Evolutionary conservation across 2,329 filamentous ascomycete species (phyloP), one percentile per base, ranked within the genome.

Genomic region (Cladosporium sphaerospermum): DNA sequence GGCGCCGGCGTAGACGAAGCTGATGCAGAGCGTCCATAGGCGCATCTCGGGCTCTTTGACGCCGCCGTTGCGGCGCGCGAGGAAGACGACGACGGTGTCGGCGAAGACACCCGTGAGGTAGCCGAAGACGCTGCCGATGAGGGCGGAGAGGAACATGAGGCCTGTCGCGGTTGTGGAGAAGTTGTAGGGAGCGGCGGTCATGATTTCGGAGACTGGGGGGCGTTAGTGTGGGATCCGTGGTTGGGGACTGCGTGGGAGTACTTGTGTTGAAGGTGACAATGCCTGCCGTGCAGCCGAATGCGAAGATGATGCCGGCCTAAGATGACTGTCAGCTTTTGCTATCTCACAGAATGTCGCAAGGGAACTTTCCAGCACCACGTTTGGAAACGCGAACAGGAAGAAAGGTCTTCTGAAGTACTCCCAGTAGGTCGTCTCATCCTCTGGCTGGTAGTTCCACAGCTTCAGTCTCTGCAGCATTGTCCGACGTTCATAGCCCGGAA

Each of bases 321-420:
- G 13, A 39, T 23, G 10, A 3, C 2, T 9, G 14, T 49, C 9
- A 49, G 46, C 6, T 9, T 9, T 10, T 42, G 16, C 10, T 36
- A 9, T 14, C 4, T n/a, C 16, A 4, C 10, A 39, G 13, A 13
- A 14, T 39, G 4, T 14, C 7, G 23, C 13, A 39, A 39, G n/a
- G 10, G 16, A 9, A 50, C 47, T 33, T 13, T 43, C 47, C 6
- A 72, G 61, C 31, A 72, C 65, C 9, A 72, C 68, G 28, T 71
- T 70, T 3, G 70, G 70, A 39, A 72, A 71, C 0, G 62, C 62
- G 50, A 71, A 71, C 2, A 72, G 67, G 41, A 67, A 65, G 48
- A 72, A 72, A 4, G 70, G 71, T 4, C 70, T 65, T 4, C 63
- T 65, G 56, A 72, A 71, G 55, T 71, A 72, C 49, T 72, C 69